Percentiles rank a stretch among this genome's conserved stretches.
phyloP scores from a whole-genome alignment of 1,139 yeast genomes.

The Candida sp. region DNA sequence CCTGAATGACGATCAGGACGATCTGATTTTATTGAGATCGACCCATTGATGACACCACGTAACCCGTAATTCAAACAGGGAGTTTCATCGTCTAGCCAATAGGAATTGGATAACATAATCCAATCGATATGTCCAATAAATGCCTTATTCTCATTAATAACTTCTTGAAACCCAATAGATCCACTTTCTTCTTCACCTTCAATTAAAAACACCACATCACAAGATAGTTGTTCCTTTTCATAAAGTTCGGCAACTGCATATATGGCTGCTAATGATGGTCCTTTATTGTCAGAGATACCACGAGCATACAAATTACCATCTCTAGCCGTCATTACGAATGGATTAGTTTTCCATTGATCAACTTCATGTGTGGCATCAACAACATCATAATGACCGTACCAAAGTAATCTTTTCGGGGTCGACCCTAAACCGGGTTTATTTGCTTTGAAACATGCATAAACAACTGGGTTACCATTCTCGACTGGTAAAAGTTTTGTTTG shows the following conservation, averaged over 20 bases:
- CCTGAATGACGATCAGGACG: conserved; percentile 94
- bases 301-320: conserved; percentile 90
- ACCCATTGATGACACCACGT: conserved; percentile 84
- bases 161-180: conserved; percentile 76
- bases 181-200: conserved; percentile 98
- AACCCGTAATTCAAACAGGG: conserved; percentile 95
- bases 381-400: conserved; percentile 98
- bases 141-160: conserved; percentile 46
- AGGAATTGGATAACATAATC: conserved; percentile 85
- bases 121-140: conserved; percentile 77
- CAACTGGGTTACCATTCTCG: conserved; percentile 76
- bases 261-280: conserved; percentile 87
- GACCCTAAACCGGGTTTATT: conserved; percentile 11
- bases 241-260: conserved; percentile 80
- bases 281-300: conserved; percentile 94
- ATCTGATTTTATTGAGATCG: conserved; percentile 66
- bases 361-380: conserved; percentile 55
- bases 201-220: conserved; percentile 78
- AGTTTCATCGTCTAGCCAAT: conserved; percentile 86
- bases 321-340: conserved; percentile 68
- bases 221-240: conserved; percentile 48
- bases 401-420: conserved; percentile 45
- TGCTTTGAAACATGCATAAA: conserved; percentile 66
- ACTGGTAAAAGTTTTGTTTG: conserved; percentile 70
- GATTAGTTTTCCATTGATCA: conserved; percentile 72